Conservation (phyloP, 495 filamentous ascomycete species). For the Tuber calosporum region DNA sequence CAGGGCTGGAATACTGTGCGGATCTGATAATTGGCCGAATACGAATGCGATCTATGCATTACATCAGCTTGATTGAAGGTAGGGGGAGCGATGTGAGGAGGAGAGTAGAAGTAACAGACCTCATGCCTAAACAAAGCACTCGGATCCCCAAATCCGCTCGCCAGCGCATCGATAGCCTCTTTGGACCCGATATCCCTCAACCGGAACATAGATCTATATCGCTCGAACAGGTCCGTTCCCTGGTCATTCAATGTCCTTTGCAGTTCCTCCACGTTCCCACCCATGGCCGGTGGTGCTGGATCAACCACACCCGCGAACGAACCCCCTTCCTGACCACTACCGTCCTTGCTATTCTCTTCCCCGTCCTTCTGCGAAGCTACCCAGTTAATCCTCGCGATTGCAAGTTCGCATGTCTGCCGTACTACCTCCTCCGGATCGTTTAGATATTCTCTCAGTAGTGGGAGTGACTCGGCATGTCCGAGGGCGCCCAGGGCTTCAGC, state of each 20-base stretch:
- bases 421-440: constrained; percentile 67
- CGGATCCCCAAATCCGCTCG: constrained; percentile 75
- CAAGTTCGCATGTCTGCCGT: constrained; percentile 94
- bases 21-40: constrained; percentile 91
- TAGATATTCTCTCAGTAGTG: constrained; percentile 61
- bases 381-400: constrained; percentile 89
- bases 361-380: constrained; percentile 63
- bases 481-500: constrained; percentile 91
- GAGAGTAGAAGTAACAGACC: constrained; percentile 5
- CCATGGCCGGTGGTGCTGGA: constrained; percentile 74
- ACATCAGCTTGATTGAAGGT: neutral
- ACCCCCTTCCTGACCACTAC: constrained; percentile 39
- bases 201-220: constrained; percentile 97
- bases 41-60: constrained; percentile 70
- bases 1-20: constrained; percentile 87
- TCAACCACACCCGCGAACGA: constrained; percentile 76
- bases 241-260: constrained; percentile 72
- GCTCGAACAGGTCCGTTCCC: constrained; percentile 69
- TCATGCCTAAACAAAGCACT: constrained; percentile 97
- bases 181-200: constrained; percentile 89
- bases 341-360: constrained; percentile 70
- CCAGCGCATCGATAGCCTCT: constrained; percentile 72
- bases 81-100: neutral
- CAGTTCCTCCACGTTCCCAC: constrained; percentile 63
- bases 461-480: constrained; percentile 63